These are phyloP conservation scores for Flaveria floridana DNA, from an alignment of 140 eudicot genomes.

Conservation along the genomic window DNA sequence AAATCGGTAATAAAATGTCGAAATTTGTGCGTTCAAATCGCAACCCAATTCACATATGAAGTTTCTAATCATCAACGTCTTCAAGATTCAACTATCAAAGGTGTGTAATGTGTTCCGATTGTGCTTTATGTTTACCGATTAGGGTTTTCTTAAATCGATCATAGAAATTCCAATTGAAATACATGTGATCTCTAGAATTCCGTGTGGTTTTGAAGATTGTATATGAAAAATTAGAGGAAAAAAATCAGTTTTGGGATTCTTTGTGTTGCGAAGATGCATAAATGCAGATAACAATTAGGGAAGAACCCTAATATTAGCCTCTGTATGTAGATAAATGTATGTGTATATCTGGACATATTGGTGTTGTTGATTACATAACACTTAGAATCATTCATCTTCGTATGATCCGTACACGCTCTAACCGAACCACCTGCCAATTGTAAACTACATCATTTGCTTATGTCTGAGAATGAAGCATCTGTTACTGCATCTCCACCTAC, in stretches of 20 bases:
- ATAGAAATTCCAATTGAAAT: background rate
- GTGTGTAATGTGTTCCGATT: constrained; percentile 30
- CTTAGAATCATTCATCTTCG: constrained; percentile 4
- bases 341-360: constrained; percentile 11
- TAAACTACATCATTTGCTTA: constrained; percentile 19
- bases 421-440: background rate
- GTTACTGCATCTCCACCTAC: constrained; percentile 9
- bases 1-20: constrained; percentile 31
- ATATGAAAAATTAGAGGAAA: background rate
- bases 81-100: constrained; percentile 30
- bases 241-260: background rate
- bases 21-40: constrained; percentile 24
- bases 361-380: constrained; percentile 9
- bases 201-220: background rate
- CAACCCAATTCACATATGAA: constrained; percentile 17
- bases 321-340: background rate
- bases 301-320: background rate
- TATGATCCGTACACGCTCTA: background rate
- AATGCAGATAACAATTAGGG: background rate
- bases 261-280: background rate
- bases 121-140: background rate
- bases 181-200: constrained; percentile 1
- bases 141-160: constrained; percentile 11
- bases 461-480: constrained; percentile 25
- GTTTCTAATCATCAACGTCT: constrained; percentile 23